A percentile compares a stretch with the other conserved stretches of the same genome.
Conservation (phyloP, 2,329 filamentous ascomycete species). For the Hymenotorrendiella dingleyae region DNA sequence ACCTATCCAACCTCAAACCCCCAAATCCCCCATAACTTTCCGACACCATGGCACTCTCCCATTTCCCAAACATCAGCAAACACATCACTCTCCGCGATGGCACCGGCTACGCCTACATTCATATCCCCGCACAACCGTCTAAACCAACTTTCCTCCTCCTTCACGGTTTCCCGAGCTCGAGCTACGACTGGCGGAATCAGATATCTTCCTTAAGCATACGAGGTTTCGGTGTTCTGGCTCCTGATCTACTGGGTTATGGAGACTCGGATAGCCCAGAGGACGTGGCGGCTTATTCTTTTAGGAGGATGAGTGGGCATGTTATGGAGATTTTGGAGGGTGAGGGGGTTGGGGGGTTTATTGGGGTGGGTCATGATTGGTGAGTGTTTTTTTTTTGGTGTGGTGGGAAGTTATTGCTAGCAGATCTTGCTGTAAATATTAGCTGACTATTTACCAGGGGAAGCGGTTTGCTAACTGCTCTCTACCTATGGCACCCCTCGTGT, state of each 20-base stretch:
- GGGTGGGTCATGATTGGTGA: conserved; percentile 14
- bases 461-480: too few relatives aligned
- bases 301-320: conserved; percentile 29
- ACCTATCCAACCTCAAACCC: too few relatives aligned
- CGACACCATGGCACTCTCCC: background rate
- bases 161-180: conserved; percentile 38
- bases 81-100: background rate
- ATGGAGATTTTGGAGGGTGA: conserved; percentile 30
- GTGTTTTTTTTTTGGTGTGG: too few relatives aligned
- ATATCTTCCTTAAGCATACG: conserved; percentile 33
- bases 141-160: conserved; percentile 35
- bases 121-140: conserved; percentile 5
- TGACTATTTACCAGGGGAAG: too few relatives aligned
- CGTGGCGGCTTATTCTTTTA: conserved; percentile 28
- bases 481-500: too few relatives aligned
- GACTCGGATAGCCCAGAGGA: conserved; percentile 40
- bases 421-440: too few relatives aligned
- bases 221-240: conserved; percentile 44
- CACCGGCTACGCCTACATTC: background rate
- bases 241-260: conserved; percentile 53
- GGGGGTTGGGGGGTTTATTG: conserved; percentile 7
- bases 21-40: too few relatives aligned
- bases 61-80: background rate
- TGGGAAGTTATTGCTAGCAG: too few relatives aligned
- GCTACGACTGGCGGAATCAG: conserved; percentile 37